A percentile compares a stretch with the other conserved stretches of the same genome.
These are phyloP conservation scores for Xerocomellus amylosporus DNA, from an alignment of 768 basidiomycete species.

Conservation along the genomic window DNA sequence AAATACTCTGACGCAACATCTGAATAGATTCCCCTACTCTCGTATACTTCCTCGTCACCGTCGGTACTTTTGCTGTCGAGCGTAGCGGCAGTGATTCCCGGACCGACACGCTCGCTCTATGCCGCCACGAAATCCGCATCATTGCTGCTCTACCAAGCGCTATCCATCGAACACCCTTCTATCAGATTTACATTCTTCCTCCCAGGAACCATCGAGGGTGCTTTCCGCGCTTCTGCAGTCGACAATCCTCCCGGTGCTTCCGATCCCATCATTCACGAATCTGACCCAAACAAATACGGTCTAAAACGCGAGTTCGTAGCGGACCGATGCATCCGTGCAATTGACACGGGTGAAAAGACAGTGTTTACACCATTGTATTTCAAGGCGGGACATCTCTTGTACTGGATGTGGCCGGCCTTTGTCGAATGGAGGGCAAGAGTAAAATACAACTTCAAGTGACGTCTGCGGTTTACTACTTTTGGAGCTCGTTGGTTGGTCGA, in stretches of 20 bases:
- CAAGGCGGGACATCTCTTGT: constrained; percentile 51
- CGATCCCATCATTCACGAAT: constrained; percentile 37
- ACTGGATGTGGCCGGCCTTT: constrained; percentile 61
- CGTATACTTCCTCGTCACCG: constrained; percentile 59
- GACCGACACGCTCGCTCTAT: constrained; percentile 85
- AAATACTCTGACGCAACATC: not conserved
- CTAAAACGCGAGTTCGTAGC: constrained; percentile 63
- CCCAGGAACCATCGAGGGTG: constrained; percentile 71
- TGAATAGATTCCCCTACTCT: constrained; percentile 71
- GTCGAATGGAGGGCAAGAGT: constrained; percentile 55
- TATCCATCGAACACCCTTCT: constrained; percentile 75
- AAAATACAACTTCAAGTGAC: constrained; percentile 59
- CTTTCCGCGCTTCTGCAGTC: constrained; percentile 77
- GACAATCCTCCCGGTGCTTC: constrained; percentile 41
- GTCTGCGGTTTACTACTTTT: not conserved
- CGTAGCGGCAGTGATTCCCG: constrained; percentile 73
- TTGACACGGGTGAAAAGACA: constrained; percentile 54
- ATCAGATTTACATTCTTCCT: constrained; percentile 62
- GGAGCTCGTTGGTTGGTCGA: not conserved
- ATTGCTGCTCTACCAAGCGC: constrained; percentile 70
- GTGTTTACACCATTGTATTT: constrained; percentile 57
- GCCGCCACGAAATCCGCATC: constrained; percentile 80
- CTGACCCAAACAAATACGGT: constrained; percentile 55
- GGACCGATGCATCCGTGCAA: constrained; percentile 51
- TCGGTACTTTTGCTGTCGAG: constrained; percentile 79